Base-by-base conservation (phyloP, 83 land plant genomes). In the Picea abies region DNA sequence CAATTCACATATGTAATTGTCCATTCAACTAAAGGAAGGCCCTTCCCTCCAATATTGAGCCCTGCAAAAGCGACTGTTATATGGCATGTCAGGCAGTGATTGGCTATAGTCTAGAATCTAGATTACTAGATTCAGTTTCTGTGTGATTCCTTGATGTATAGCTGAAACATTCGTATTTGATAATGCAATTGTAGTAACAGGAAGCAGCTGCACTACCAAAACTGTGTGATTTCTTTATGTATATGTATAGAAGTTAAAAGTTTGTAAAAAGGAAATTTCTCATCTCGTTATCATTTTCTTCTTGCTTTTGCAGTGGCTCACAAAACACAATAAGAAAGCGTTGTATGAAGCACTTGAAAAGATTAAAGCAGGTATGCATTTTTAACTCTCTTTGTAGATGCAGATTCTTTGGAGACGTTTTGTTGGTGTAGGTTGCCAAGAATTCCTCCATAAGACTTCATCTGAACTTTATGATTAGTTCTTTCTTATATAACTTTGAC, bases 261-360 rank as follows among this genome's bases (percentile, higher is more conserved):
- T 11, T 52, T 52, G 10, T 52, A 52, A 12, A 52, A 52, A 52
- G 56, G 56, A 10, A 52, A 52, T 52, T 52, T 52, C 56, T 52
- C 3, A 10, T 52, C 56, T 11, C 14, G 56, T 52, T 10, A 47
- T 9, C 26, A 22, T 44, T 39, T 3, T 73, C 47, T 73, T 23
- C 58, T 82, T 84, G 26, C 15, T 47, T 3, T 83, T 81, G 66
- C 86, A 90, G 92, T 76, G 65, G 41, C 88, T 90, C 73, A 65
- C 78, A 63, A 60, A 81, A 41, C 83, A 68, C 60, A 69, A 61
- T 25, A 90, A 88, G 76, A 84, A 72, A 56, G 86, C 92, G 29
- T 60, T 90, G 76, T 64, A 58, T 84, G 92, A 90, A 81, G 92
- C 92, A 63, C 88, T 90, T 9, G 82, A 88, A 86, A 90, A 90